Evolutionary conservation across 139 green algal genomes (phyloP).

Genomic region (Asterochloris erici): DNA sequence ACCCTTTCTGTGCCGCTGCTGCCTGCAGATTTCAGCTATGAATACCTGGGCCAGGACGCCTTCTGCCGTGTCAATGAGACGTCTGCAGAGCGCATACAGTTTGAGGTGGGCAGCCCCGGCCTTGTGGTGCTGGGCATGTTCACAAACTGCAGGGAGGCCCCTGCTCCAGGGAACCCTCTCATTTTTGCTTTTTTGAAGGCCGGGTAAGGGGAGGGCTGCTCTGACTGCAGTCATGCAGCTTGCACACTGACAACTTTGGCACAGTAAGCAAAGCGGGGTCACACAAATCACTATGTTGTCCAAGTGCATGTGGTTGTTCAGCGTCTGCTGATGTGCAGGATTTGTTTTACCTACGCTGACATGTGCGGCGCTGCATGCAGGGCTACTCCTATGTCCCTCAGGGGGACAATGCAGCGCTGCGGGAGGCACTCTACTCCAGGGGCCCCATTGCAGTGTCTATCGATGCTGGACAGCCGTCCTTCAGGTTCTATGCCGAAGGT

Average conservation of each 20-base stretch:
- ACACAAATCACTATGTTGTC: neutral
- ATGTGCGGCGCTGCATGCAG: neutral
- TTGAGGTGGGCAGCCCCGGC: no score
- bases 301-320: neutral
- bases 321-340: no score
- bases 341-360: neutral
- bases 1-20: no score
- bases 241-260: neutral
- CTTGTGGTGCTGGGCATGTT: no score
- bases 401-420: constrained; percentile 46
- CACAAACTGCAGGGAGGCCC: no score
- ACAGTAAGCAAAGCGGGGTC: no score
- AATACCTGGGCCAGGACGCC: constrained; percentile 38
- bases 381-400: constrained; percentile 41
- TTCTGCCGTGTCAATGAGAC: constrained; percentile 29
- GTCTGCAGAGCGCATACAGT: neutral
- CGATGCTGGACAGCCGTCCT: constrained; percentile 54
- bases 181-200: no score
- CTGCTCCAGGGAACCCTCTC: no score
- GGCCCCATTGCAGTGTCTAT: constrained; percentile 44
- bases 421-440: constrained; percentile 40
- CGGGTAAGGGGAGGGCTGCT: neutral
- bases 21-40: constrained; percentile 23
- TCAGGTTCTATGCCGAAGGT: constrained; percentile 58
- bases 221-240: neutral